Percentiles rank a stretch among this genome's conserved stretches.
Evolutionary conservation across 192 early-diverging fungal species (phyloP).

Genomic region (Backusella tarrabulga): DNA sequence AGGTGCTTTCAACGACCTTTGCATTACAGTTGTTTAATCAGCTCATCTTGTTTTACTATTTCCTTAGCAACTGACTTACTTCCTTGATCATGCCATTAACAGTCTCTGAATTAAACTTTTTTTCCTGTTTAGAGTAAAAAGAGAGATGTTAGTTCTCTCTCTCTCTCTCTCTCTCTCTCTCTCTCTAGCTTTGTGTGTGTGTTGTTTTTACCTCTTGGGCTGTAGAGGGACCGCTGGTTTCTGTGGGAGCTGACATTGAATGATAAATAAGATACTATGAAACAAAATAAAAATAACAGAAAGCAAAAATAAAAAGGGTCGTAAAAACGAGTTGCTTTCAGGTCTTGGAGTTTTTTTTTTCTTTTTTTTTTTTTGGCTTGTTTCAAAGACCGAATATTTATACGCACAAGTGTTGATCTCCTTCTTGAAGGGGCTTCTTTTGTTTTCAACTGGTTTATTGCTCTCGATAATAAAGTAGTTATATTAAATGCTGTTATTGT

Average conservation of each 20-base stretch:
- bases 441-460: too few species aligned
- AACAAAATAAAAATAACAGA: neutral
- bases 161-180: neutral
- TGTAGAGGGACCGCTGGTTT: neutral
- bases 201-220: neutral
- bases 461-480: too few species aligned
- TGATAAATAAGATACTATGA: neutral
- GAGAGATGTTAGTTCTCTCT: neutral
- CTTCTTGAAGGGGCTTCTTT: too few species aligned
- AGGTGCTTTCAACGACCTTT: constrained; percentile 62
- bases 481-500: too few species aligned
- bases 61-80: constrained; percentile 2
- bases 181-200: neutral
- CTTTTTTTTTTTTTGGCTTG: too few species aligned
- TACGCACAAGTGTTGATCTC: too few species aligned
- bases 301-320: neutral
- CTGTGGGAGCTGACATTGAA: neutral
- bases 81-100: constrained; percentile 33
- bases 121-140: neutral
- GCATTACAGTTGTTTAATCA: neutral
- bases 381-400: too few species aligned
- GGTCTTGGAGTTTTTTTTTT: too few species aligned
- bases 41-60: neutral
- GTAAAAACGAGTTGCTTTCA: too few species aligned
- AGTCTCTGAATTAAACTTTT: constrained; percentile 27